Evolutionary conservation across 1,139 yeast species (phyloP), one percentile per base, ranked within the genome.

Genomic region (Ogataea hybrid): DNA sequence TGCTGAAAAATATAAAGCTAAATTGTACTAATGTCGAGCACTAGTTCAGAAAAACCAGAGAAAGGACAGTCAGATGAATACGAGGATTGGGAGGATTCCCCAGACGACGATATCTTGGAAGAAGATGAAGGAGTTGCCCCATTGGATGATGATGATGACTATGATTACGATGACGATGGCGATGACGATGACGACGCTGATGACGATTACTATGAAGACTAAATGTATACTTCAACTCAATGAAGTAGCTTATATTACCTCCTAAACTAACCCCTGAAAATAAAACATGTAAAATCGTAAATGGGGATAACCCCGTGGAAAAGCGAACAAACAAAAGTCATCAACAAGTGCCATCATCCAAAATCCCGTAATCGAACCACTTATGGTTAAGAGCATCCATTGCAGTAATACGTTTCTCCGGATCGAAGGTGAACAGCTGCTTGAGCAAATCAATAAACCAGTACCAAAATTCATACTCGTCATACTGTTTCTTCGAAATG

Each of bases 311-410:
- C 16, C 37, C 20, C 25, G 9, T 32, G 16, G 21, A 32, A 20
- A 32, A 32, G 36, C 41, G 36, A 38, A 23, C 35, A 37, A 32
- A 32, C 18, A 28, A 27, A 30, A 40, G 21, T 32, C 30, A 42
- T 14, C 27, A 41, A 6, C 47, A 41, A 12, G 83, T 79, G n/a
- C 86, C 92, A 54, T 84, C 90, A 63, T 84, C 94, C 54, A 80
- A 77, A 41, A 83, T 80, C 25, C 92, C 94, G 56, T 73, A 71
- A 53, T 77, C 75, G 61, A 85, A 84, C 90, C 92, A 84, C 43
- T 81, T 82, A 61, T 84, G 92, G 39, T 77, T 75, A 63, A 84
- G 65, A 1, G 90, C 89, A 42, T 82, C 86, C 44, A 71, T 68
- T 2, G 90, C 90, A 5, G 78, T 74, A 32, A 84, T 69, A 55